These are phyloP conservation scores for Hericium erinaceus DNA, from an alignment of 768 basidiomycete species.

Conservation along the genomic window DNA sequence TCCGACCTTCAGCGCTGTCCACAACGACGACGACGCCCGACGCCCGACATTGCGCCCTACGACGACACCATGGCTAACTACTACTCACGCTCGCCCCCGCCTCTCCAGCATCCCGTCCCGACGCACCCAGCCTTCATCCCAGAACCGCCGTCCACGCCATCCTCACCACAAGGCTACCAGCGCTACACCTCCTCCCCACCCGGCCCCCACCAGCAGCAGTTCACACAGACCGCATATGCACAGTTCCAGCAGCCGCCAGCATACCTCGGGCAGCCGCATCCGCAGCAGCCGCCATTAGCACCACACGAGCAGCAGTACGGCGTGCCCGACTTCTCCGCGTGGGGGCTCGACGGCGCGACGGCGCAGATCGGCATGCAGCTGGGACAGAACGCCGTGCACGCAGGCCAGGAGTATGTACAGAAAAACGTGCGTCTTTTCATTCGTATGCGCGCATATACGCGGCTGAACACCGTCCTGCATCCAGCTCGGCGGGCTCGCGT, in stretches of 20 bases:
- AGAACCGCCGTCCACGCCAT: slow-evolving; percentile 69
- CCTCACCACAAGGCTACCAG: slow-evolving; percentile 67
- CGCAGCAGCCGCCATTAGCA: background rate
- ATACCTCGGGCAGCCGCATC: slow-evolving; percentile 16
- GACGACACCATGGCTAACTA: slow-evolving; percentile 6
- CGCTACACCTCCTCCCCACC: slow-evolving; percentile 59
- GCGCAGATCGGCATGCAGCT: slow-evolving; percentile 96
- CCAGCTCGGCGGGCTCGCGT: slow-evolving; percentile 76
- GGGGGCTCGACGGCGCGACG: slow-evolving; percentile 88
- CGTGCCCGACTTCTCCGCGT: slow-evolving; percentile 48
- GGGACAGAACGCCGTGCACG: slow-evolving; percentile 82
- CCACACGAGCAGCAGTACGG: slow-evolving; percentile 20
- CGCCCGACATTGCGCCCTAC: no score
- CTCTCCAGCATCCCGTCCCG: slow-evolving; percentile 80
- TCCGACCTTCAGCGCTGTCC: background rate
- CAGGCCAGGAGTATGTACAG: slow-evolving; percentile 93
- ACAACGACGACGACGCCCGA: background rate
- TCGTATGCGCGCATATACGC: background rate
- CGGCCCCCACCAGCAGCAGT: slow-evolving; percentile 25
- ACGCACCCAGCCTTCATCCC: slow-evolving; percentile 83
- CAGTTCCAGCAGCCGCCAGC: slow-evolving; percentile 39
- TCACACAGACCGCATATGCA: slow-evolving; percentile 31
- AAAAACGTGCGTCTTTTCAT: slow-evolving; percentile 59
- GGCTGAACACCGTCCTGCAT: slow-evolving; percentile 1
- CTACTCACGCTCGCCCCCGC: slow-evolving; percentile 58